Evolutionary conservation across 2,329 filamentous ascomycete genomes (phyloP), one percentile per base, ranked within the genome.

Genomic region (Mycosphaerella arachidis): DNA sequence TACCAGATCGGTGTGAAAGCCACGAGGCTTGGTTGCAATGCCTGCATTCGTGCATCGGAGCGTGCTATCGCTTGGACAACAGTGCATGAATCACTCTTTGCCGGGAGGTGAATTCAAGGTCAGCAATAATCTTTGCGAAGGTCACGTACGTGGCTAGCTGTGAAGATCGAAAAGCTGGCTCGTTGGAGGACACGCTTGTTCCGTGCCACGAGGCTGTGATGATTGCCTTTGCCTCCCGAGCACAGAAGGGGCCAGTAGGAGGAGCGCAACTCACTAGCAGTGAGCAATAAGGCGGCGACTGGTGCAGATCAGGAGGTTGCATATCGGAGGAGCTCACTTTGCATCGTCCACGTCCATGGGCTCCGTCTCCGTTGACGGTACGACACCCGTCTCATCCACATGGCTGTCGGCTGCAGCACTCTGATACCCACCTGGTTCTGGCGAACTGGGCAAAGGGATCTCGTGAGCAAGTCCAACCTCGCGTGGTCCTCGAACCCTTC

Each of bases 401-500:
- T 55, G 45, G 8, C 58, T 59, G 10, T 58, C 54, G 4, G 51
- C 37, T 9, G 53, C 46, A 4, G 55, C 53, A 52, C 62, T 61
- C n/a, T 55, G 27, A 37, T 55, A 57, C 1, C 20, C 52, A 18
- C 37, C 53, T 6, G 52, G 46, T 37, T 62, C 61, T 18, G 63
- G 59, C 24, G 63, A 59, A n/a, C 51, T 58, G 1, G 51, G 45
- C 4, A 62, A 35, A 12, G 48, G 53, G n/a, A 63, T 60, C 12
- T 61, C 57, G 31, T 57, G 54, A 10, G 53, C 51, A 16, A 64
- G 54, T 6, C 52, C 58, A 35, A 55, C 29, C 24, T 76, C 73
- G 55, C 67, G 69, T 10, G 75, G 75, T 16, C 75, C 76, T 24
- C 74, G 68, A 16, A 77, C 72, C 18, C 77, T 72, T 56, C 78